Conservation (phyloP, 768 basidiomycete genomes). For the Hypholoma fasciculare region DNA sequence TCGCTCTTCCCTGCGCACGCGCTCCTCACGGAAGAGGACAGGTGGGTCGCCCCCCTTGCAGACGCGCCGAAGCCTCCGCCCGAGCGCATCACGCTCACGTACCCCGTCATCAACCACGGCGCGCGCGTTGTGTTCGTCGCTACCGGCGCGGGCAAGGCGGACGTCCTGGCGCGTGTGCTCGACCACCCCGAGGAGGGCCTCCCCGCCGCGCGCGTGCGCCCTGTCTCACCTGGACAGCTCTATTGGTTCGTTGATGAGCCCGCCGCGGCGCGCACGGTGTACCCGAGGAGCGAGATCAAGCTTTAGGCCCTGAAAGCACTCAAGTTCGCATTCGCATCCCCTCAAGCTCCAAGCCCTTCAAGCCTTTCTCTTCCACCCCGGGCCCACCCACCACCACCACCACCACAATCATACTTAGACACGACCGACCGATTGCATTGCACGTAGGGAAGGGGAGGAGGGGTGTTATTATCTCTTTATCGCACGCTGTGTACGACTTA, state of each 20-base stretch:
- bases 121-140: slow-evolving; percentile 88
- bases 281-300: slow-evolving; percentile 57
- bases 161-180: slow-evolving; percentile 69
- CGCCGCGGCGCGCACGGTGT: slow-evolving; percentile 65
- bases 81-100: slow-evolving; percentile 89
- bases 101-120: slow-evolving; percentile 89
- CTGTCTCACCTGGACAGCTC: slow-evolving; percentile 76
- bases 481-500: no score
- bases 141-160: slow-evolving; percentile 78
- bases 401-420: no score
- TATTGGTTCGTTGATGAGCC: slow-evolving; percentile 96
- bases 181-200: slow-evolving; percentile 79
- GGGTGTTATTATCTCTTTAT: no score
- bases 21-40: slow-evolving; percentile 80
- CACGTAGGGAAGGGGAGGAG: no score
- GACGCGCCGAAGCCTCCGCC: slow-evolving; percentile 95
- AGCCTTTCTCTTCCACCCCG: no score
- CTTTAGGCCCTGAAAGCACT: slow-evolving; percentile 35
- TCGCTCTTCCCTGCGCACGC: slow-evolving; percentile 95
- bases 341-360: no score
- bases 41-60: slow-evolving; percentile 93
- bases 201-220: slow-evolving; percentile 82
- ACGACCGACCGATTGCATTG: no score
- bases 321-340: no score
- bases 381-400: no score